phyloP scores from a whole-genome alignment of 768 basidiomycete species.

The Xerocomus spinulosus region DNA sequence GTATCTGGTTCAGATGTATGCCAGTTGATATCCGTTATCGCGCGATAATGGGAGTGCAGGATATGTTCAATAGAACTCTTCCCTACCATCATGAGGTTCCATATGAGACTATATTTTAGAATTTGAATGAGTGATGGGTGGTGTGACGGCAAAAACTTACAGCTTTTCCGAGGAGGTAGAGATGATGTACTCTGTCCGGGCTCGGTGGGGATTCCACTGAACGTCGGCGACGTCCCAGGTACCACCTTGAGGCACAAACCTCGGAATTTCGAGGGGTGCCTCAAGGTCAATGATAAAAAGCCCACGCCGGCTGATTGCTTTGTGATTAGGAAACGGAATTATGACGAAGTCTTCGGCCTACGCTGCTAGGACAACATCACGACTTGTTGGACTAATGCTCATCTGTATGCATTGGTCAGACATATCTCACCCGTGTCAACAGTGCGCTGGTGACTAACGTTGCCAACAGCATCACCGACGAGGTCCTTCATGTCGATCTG shows the following conservation, averaged over 20 bases:
- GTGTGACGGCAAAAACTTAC: constrained; percentile 38
- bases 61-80: constrained; percentile 82
- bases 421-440: neutral
- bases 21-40: constrained; percentile 99
- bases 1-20: constrained; percentile 79
- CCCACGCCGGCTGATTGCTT: constrained; percentile 61
- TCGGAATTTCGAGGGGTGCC: constrained; percentile 77
- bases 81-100: constrained; percentile 78
- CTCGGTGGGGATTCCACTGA: constrained; percentile 85
- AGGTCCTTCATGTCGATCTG: constrained; percentile 78
- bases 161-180: constrained; percentile 88
- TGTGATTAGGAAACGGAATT: neutral
- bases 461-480: constrained; percentile 80
- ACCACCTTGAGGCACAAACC: constrained; percentile 94
- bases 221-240: constrained; percentile 95
- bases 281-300: constrained; percentile 94
- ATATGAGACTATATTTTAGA: constrained; percentile 61
- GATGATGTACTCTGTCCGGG: constrained; percentile 74
- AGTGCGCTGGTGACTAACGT: constrained; percentile 44
- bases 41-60: constrained; percentile 85
- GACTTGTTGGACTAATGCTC: constrained; percentile 84
- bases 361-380: constrained; percentile 90
- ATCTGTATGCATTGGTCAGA: constrained; percentile 46
- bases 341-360: constrained; percentile 31
- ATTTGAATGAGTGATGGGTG: neutral